These are phyloP conservation scores for Quercus mongolica DNA, from an alignment of 306 rosid species.

Conservation along the genomic window DNA sequence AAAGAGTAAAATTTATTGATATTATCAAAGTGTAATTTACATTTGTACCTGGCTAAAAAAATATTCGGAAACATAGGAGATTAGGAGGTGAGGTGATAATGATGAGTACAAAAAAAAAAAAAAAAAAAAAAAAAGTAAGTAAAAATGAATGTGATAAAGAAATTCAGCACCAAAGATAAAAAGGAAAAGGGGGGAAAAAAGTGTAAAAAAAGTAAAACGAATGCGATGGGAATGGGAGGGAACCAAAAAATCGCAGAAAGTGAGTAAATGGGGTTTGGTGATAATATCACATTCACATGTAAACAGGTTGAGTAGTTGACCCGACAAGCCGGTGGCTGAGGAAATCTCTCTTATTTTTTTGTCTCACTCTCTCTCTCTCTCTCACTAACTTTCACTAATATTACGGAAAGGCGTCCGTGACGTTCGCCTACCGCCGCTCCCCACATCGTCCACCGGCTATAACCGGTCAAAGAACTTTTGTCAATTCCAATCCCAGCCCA, in stretches of 20 bases:
- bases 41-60: no score
- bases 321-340: constrained; percentile 4
- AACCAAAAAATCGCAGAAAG: no score
- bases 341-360: not conserved
- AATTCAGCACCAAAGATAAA: not conserved
- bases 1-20: no score
- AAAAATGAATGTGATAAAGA: not conserved
- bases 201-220: no score
- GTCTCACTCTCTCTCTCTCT: not conserved
- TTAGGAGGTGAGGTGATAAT: no score
- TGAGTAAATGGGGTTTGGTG: constrained; percentile 11
- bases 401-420: constrained; percentile 20
- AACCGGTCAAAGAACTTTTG: not conserved
- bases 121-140: not conserved
- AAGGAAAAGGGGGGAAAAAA: not conserved
- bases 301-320: constrained; percentile 35
- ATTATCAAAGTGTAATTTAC: no score
- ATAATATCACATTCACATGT: constrained; percentile 20
- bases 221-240: not conserved
- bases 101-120: no score
- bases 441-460: not conserved
- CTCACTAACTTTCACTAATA: not conserved
- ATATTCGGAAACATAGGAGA: no score
- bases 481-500: no score
- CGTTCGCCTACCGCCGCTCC: constrained; percentile 39